These are phyloP conservation scores for Biscutella laevigata DNA, from an alignment of 441 rosid genomes.

Conservation along the genomic window DNA sequence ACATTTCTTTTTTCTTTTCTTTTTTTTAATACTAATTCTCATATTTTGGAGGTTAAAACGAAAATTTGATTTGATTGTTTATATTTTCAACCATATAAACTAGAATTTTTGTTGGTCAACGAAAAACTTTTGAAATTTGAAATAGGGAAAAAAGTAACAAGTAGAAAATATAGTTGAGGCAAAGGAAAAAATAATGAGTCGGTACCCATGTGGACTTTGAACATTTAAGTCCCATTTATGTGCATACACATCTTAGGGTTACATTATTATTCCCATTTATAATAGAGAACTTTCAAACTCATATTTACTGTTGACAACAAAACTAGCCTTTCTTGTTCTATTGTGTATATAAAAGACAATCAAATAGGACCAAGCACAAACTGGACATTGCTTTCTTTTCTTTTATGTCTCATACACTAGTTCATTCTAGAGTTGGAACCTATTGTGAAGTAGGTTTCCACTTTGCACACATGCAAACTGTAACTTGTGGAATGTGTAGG, in stretches of 20 bases:
- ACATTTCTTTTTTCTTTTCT: too few relatives aligned
- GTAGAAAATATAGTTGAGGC: conserved; percentile 24
- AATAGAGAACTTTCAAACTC: background rate
- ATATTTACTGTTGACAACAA: conserved; percentile 17
- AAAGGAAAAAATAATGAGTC: conserved; percentile 25
- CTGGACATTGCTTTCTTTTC: background rate
- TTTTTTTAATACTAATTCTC: too few relatives aligned
- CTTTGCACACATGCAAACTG: conserved; percentile 26
- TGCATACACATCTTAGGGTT: conserved; percentile 4
- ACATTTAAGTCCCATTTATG: conserved; percentile 19
- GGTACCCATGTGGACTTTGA: conserved; percentile 23
- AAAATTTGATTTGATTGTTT: background rate
- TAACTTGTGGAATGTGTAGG: conserved; percentile 14
- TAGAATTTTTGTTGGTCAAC: background rate
- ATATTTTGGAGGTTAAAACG: too few relatives aligned
- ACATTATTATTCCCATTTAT: background rate
- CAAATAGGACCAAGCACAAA: background rate
- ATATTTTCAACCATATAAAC: background rate
- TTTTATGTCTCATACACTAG: conserved; percentile 2
- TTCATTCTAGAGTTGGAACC: conserved; percentile 20
- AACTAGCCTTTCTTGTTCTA: conserved; percentile 18
- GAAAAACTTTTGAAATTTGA: conserved; percentile 20
- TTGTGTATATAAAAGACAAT: too few relatives aligned
- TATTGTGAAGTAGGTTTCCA: conserved; percentile 22
- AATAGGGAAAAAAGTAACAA: background rate